These are phyloP conservation scores for Claviceps pazoutovae DNA, from an alignment of 2,329 filamentous ascomycete species.

Conservation along the genomic window DNA sequence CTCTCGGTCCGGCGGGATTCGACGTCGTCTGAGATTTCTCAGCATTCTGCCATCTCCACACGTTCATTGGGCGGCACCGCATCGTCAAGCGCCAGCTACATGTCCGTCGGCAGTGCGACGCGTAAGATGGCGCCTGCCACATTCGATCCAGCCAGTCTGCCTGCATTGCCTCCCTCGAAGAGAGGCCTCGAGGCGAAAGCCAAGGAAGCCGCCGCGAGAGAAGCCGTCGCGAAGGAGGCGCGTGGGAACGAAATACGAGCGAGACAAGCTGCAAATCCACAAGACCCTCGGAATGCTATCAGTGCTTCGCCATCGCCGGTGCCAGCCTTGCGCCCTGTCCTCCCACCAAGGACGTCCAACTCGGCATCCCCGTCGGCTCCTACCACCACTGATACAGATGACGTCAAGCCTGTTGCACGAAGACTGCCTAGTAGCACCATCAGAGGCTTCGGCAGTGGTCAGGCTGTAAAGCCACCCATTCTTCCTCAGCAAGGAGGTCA, in stretches of 20 bases:
- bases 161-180: conserved; percentile 40
- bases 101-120: conserved; percentile 26
- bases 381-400: not conserved
- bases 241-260: conserved; percentile 5
- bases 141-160: conserved; percentile 41
- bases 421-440: conserved; percentile 8
- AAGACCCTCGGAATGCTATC: conserved; percentile 13
- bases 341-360: conserved; percentile 33
- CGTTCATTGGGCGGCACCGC: conserved; percentile 32
- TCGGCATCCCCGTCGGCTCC: conserved; percentile 5
- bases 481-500: conserved; percentile 1
- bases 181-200: conserved; percentile 37
- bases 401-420: conserved; percentile 4
- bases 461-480: not conserved
- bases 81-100: conserved; percentile 34
- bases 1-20: conserved; percentile 36
- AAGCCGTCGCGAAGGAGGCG: conserved; percentile 2
- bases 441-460: conserved; percentile 11
- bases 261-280: conserved; percentile 4
- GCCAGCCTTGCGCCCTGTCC: conserved; percentile 21
- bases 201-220: conserved; percentile 12
- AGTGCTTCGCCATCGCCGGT: conserved; percentile 11
- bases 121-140: conserved; percentile 40
- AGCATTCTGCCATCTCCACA: conserved; percentile 38
- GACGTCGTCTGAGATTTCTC: conserved; percentile 42